These are phyloP conservation scores for Claviceps sp. DNA, from an alignment of 2,329 filamentous ascomycete species.

Conservation along the genomic window DNA sequence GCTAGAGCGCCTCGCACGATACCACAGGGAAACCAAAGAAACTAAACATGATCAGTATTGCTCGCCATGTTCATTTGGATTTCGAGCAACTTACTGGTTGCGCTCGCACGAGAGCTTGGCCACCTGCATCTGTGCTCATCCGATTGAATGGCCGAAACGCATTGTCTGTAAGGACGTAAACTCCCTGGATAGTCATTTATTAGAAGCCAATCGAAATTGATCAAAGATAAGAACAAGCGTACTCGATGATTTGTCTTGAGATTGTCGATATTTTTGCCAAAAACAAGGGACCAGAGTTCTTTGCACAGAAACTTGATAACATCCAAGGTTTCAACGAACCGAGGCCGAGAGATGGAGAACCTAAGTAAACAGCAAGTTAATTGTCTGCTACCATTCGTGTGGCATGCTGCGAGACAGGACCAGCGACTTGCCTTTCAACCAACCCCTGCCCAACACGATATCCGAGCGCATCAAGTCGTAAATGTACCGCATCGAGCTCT, in stretches of 20 bases:
- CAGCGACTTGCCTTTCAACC: slow-evolving; percentile 60
- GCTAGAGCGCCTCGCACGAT: slow-evolving; percentile 83
- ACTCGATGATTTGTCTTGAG: slow-evolving; percentile 94
- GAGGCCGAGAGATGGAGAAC: slow-evolving; percentile 70
- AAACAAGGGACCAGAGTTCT: slow-evolving; percentile 89
- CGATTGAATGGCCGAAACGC: slow-evolving; percentile 76
- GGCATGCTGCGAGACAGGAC: not conserved
- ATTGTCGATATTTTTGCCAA: slow-evolving; percentile 96
- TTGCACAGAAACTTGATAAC: slow-evolving; percentile 99
- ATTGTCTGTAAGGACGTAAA: slow-evolving; percentile 92
- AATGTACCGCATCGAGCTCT: slow-evolving; percentile 72
- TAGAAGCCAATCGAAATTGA: not conserved
- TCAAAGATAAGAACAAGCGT: slow-evolving; percentile 13
- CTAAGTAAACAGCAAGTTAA: slow-evolving; percentile 25
- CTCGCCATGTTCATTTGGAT: not conserved
- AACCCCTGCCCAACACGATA: slow-evolving; percentile 88
- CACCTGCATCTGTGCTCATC: slow-evolving; percentile 73
- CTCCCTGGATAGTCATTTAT: slow-evolving; percentile 43
- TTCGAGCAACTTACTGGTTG: slow-evolving; percentile 52
- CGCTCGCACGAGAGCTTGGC: slow-evolving; percentile 59
- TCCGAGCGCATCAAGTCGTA: slow-evolving; percentile 68
- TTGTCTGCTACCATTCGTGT: not conserved
- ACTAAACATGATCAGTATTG: slow-evolving; percentile 35
- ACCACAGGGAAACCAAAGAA: slow-evolving; percentile 90
- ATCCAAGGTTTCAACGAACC: slow-evolving; percentile 84